phyloP scores from a whole-genome alignment of 129 eudicot species.

The Helichrysum umbraculigerum region DNA sequence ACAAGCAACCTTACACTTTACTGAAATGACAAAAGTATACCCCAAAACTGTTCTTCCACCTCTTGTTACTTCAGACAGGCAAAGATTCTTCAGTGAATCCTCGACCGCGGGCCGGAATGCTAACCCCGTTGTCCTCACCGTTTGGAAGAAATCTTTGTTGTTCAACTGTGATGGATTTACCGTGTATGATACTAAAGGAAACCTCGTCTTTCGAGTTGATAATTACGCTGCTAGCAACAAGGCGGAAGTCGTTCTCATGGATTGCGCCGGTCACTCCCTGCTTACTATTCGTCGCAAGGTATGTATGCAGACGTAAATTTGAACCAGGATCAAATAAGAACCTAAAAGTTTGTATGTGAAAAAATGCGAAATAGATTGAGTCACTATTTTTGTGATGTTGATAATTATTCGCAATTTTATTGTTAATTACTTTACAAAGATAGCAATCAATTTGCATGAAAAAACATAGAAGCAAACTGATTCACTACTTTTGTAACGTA shows the following conservation, averaged over 20 bases:
- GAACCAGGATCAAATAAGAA: background rate
- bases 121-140: slow-evolving; percentile 45
- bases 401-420: background rate
- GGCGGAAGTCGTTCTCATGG: slow-evolving; percentile 64
- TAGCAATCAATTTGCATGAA: background rate
- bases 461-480: background rate
- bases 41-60: slow-evolving; percentile 31
- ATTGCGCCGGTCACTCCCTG: slow-evolving; percentile 57
- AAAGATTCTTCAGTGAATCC: background rate
- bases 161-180: slow-evolving; percentile 79
- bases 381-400: background rate
- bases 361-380: background rate
- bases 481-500: background rate
- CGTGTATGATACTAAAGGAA: slow-evolving; percentile 61
- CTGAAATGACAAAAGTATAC: slow-evolving; percentile 48
- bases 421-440: background rate
- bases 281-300: slow-evolving; percentile 83
- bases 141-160: slow-evolving; percentile 76
- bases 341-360: background rate
- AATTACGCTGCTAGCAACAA: slow-evolving; percentile 50
- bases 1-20: background rate
- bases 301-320: background rate
- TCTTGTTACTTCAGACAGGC: slow-evolving; percentile 7
- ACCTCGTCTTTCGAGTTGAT: slow-evolving; percentile 72
- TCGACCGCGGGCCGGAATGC: slow-evolving; percentile 3